These are phyloP conservation scores for Nitzschia palea DNA, from an alignment of 108 stramenopile species.

Conservation along the genomic window DNA sequence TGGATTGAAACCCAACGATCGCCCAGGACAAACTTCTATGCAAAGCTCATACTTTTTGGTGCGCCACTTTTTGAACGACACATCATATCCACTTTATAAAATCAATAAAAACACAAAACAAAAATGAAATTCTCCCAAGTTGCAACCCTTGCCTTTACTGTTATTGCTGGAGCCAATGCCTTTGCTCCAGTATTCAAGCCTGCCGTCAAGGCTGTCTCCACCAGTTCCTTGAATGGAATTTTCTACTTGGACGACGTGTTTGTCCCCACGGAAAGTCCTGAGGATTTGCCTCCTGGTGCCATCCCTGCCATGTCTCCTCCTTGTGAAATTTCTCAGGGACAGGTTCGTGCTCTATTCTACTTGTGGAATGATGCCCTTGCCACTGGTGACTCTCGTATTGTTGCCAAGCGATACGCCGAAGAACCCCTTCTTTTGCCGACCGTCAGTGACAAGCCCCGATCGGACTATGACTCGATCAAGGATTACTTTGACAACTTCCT, in stretches of 20 bases:
- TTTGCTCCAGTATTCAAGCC: constrained; percentile 11
- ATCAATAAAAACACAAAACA: too few relatives aligned
- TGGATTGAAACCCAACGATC: too few relatives aligned
- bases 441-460: constrained; percentile 55
- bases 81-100: too few relatives aligned
- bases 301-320: constrained; percentile 7
- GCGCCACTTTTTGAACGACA: too few relatives aligned
- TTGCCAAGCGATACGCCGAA: constrained; percentile 51
- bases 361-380: constrained; percentile 71
- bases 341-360: constrained; percentile 65
- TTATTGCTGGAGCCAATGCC: constrained; percentile 11
- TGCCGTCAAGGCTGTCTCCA: background rate
- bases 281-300: constrained; percentile 1
- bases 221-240: constrained; percentile 3
- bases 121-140: constrained; percentile 15
- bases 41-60: too few relatives aligned
- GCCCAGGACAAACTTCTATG: too few relatives aligned
- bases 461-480: constrained; percentile 55
- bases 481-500: constrained; percentile 71
- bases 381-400: constrained; percentile 55
- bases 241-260: constrained; percentile 2
- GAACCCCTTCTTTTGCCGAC: constrained; percentile 59
- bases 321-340: constrained; percentile 31
- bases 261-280: background rate
- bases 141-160: background rate